phyloP scores from a whole-genome alignment of 345 rosid genomes.

The Turritis glabra region DNA sequence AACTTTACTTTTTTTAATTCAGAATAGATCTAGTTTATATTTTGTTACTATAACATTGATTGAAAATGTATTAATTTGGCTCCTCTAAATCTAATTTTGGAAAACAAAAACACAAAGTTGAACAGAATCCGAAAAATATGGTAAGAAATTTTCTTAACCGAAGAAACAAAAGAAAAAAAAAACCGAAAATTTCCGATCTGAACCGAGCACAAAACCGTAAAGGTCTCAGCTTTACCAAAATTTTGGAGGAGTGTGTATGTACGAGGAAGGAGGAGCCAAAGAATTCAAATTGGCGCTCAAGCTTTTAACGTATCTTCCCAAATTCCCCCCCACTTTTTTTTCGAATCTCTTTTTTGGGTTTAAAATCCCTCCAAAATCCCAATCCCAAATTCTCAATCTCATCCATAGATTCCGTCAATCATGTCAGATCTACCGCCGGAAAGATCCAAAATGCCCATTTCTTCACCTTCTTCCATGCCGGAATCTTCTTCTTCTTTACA shows the following conservation, averaged over 20 bases:
- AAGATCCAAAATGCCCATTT: constrained; percentile 15
- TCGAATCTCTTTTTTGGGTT: neutral
- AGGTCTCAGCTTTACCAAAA: constrained; percentile 28
- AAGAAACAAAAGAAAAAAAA: neutral
- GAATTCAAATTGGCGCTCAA: constrained; percentile 38
- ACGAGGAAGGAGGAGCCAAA: constrained; percentile 15
- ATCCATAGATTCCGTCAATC: neutral
- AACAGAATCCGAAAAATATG: neutral
- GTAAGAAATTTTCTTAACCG: constrained; percentile 1
- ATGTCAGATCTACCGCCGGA: constrained; percentile 39
- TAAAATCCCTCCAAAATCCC: constrained; percentile 17
- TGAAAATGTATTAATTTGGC: neutral
- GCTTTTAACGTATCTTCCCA: constrained; percentile 23
- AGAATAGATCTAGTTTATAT: neutral
- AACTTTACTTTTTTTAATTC: neutral
- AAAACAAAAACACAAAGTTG: too few relatives aligned
- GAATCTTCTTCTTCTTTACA: constrained; percentile 59
- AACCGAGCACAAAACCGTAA: constrained; percentile 30
- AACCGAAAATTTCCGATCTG: neutral
- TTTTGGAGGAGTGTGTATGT: neutral
- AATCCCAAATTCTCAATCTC: neutral
- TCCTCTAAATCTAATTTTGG: neutral
- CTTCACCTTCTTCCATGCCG: constrained; percentile 37
- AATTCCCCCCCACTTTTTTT: constrained; percentile 16
- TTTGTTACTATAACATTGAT: neutral